Evolutionary conservation across 2,329 filamentous ascomycete species (phyloP).

Genomic region (Phyllosticta citriasiana): DNA sequence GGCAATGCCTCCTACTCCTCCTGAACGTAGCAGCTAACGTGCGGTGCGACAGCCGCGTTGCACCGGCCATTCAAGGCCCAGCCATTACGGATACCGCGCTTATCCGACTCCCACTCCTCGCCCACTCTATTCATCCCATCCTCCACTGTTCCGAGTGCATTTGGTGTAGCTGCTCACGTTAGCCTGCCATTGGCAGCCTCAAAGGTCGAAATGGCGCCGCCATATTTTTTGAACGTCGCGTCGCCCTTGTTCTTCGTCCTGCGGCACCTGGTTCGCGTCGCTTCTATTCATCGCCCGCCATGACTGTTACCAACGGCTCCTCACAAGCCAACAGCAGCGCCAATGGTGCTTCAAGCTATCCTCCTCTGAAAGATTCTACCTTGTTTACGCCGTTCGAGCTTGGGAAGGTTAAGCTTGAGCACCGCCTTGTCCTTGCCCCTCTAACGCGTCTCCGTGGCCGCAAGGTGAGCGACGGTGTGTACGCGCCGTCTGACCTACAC

Average conservation of each 20-base stretch:
- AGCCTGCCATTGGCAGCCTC: not conserved
- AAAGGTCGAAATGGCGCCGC: not conserved
- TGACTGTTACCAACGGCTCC: not conserved
- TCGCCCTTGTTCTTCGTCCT: not conserved
- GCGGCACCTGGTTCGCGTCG: not conserved
- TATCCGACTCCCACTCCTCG: slow-evolving; percentile 7
- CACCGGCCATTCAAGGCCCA: not conserved
- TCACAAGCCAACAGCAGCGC: slow-evolving; percentile 19
- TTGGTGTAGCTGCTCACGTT: not conserved
- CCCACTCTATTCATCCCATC: not conserved
- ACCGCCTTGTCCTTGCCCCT: slow-evolving; percentile 10
- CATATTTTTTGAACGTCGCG: not conserved
- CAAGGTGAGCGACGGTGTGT: slow-evolving; percentile 21
- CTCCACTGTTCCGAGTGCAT: not conserved
- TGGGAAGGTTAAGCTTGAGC: slow-evolving; percentile 12
- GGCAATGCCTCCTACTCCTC: not conserved
- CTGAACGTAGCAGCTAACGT: not conserved
- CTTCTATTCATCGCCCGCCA: not conserved
- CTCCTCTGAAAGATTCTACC: slow-evolving; percentile 22
- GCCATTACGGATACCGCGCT: slow-evolving; percentile 1
- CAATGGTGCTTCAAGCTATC: slow-evolving; percentile 20
- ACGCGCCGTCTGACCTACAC: slow-evolving; percentile 20
- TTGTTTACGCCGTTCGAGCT: slow-evolving; percentile 25
- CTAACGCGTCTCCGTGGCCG: slow-evolving; percentile 11
- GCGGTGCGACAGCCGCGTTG: not conserved